These are phyloP conservation scores for Boletellus ananiceps DNA, from an alignment of 768 basidiomycete species.

Conservation along the genomic window DNA sequence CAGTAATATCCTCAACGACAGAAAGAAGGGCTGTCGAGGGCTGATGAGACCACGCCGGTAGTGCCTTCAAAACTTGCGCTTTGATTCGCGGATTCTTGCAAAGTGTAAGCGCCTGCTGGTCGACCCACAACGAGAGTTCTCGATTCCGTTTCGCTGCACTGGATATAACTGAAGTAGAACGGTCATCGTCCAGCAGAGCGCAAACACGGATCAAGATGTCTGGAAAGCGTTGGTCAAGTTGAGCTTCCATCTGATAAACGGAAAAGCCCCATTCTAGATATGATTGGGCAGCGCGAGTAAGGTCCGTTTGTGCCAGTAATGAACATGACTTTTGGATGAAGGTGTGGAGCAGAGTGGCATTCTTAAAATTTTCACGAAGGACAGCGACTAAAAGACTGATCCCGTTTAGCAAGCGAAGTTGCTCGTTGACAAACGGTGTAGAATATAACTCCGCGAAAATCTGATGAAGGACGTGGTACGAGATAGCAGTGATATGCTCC, in stretches of 20 bases:
- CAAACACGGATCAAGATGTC: slow-evolving; percentile 68
- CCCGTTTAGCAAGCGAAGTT: slow-evolving; percentile 67
- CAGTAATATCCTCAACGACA: slow-evolving; percentile 42
- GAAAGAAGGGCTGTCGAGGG: slow-evolving; percentile 45
- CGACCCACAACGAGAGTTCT: slow-evolving; percentile 62
- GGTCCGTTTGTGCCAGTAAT: slow-evolving; percentile 62
- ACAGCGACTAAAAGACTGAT: slow-evolving; percentile 72
- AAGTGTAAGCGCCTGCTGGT: slow-evolving; percentile 45
- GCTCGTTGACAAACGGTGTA: slow-evolving; percentile 78
- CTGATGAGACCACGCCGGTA: slow-evolving; percentile 74
- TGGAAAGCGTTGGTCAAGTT: slow-evolving; percentile 51
- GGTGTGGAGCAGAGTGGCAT: slow-evolving; percentile 58
- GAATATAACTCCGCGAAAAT: slow-evolving; percentile 63
- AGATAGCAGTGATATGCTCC: slow-evolving; percentile 49
- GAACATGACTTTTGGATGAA: slow-evolving; percentile 64
- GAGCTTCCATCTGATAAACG: slow-evolving; percentile 38
- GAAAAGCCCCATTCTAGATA: slow-evolving; percentile 75
- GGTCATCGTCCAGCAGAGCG: slow-evolving; percentile 54
- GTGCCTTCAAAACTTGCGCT: slow-evolving; percentile 46
- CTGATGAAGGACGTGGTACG: slow-evolving; percentile 74
- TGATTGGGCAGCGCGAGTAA: slow-evolving; percentile 66
- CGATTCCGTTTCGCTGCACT: slow-evolving; percentile 34
- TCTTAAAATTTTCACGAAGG: slow-evolving; percentile 49
- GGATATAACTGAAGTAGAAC: slow-evolving; percentile 28
- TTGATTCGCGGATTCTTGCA: slow-evolving; percentile 36